Evolutionary conservation across 176 grass and related monocot species (phyloP), one percentile per base, ranked within the genome.

Genomic region (Rhipidocladum racemiflorum): DNA sequence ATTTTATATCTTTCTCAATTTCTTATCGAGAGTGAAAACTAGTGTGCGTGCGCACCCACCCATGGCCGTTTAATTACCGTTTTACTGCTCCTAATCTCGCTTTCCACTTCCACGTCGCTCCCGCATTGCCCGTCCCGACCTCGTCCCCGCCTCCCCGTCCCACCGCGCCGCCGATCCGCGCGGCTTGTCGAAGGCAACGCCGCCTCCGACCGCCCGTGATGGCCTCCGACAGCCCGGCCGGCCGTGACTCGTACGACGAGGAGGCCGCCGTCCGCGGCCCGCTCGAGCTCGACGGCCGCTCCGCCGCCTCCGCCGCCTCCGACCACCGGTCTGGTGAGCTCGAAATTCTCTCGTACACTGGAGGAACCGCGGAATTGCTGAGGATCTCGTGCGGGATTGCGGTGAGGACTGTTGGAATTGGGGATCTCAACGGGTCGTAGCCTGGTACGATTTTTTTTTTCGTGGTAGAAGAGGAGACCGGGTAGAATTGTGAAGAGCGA

Each of bases 291-390:
- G 88, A 89, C 34, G 75, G 46, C 46, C 86, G 57, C 53, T 86
- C 60, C 79, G 51, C 74, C 48, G 49, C 65, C 74, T 35, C 77
- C 75, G 67, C 70, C 3, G 68, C 51, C 72, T 83, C 82, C 44
- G 84, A 85, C 49, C 78, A 78, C 67, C 85, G 78, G 12, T 57
- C 78, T 17, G 88, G 95, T 98, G 81, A 92, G 90, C 86, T 72
- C 54, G 25, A 35, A 30, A 18, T 63, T 39, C 61, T n/a, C 70
- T 78, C 62, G 6, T 53, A 15, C 27, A 2, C 4, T 20, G 3
- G 7, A 44, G 46, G 14, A 21, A 1, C 14, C 1, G 14, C 25
- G 2, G 61, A 15, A 50, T 50, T 63, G 10, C 18, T 17, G 6
- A 70, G 71, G 70, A 87, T 80, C 83, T 72, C 50, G 9, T 46